These are phyloP conservation scores for Arctium lappa DNA, from an alignment of 129 eudicot species.

Conservation along the genomic window DNA sequence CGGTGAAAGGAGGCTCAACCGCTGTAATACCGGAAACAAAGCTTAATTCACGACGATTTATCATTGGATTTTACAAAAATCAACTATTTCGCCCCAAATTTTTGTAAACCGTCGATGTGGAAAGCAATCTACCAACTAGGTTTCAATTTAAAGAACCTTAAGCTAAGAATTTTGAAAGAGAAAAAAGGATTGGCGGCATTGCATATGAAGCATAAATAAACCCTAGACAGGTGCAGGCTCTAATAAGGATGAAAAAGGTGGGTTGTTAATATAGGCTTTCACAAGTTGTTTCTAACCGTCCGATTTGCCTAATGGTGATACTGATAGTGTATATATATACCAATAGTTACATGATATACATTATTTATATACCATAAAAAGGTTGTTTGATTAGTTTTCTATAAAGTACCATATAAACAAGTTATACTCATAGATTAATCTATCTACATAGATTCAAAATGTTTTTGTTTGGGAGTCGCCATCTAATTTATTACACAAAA, in stretches of 20 bases:
- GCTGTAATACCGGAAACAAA: background rate
- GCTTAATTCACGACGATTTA: background rate
- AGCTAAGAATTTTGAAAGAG: background rate
- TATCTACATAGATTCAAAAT: too few species aligned
- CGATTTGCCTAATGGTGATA: background rate
- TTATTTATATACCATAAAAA: too few species aligned
- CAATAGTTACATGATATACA: too few species aligned
- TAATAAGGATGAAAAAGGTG: background rate
- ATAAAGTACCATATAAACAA: too few species aligned
- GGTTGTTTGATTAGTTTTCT: too few species aligned
- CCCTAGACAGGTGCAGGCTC: background rate
- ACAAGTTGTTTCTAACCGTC: background rate
- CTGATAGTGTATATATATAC: background rate
- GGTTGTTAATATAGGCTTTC: background rate
- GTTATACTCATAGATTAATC: too few species aligned
- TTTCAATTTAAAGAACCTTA: background rate
- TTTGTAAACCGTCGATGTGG: background rate
- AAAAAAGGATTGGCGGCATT: too few species aligned
- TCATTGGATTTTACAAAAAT: constrained; percentile 22
- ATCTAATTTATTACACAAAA: too few species aligned
- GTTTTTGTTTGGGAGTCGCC: too few species aligned
- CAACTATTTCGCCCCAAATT: constrained; percentile 17
- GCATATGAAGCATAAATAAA: background rate
- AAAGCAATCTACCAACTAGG: background rate
- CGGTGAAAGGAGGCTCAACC: background rate